phyloP scores from a whole-genome alignment of 2,329 filamentous ascomycete genomes.

The Incumbomyces delicatus region DNA sequence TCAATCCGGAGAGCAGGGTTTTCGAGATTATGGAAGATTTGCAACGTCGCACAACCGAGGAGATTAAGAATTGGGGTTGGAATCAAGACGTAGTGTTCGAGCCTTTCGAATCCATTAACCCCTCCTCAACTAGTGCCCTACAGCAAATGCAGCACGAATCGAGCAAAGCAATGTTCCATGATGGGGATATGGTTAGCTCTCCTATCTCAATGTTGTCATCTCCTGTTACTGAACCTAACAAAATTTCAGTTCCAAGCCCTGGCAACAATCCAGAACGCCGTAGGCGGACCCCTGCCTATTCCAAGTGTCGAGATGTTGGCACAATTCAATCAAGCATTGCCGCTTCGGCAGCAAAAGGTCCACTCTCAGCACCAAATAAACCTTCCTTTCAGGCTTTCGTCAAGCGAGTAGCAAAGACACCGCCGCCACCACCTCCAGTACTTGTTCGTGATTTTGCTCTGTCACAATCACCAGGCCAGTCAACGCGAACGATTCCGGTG shows the following conservation, averaged over 20 bases:
- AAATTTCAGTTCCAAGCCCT: not conserved
- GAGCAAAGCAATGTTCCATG: conserved; percentile 1
- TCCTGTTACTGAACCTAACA: not conserved
- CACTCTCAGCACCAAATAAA: conserved; percentile 3
- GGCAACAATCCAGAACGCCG: not conserved
- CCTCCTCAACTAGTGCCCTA: not conserved
- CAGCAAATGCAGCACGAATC: not conserved
- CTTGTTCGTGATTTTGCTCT: not conserved
- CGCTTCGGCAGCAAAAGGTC: not conserved
- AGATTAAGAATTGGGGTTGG: conserved; percentile 1
- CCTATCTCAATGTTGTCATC: conserved; percentile 1
- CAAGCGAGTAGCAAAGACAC: conserved; percentile 3
- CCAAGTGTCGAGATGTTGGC: not conserved
- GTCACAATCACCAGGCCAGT: not conserved
- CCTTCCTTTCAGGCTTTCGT: conserved; percentile 4
- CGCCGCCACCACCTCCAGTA: not conserved
- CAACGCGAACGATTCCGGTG: too few relatives aligned
- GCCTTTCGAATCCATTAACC: not conserved
- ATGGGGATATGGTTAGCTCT: conserved; percentile 4
- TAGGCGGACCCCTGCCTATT: not conserved
- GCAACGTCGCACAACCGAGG: not conserved
- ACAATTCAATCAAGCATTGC: not conserved
- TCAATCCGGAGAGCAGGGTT: not conserved
- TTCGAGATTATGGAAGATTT: conserved; percentile 5
- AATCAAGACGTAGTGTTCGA: not conserved